Conservation (phyloP, 345 rosid genomes). For the Mangifera indica region DNA sequence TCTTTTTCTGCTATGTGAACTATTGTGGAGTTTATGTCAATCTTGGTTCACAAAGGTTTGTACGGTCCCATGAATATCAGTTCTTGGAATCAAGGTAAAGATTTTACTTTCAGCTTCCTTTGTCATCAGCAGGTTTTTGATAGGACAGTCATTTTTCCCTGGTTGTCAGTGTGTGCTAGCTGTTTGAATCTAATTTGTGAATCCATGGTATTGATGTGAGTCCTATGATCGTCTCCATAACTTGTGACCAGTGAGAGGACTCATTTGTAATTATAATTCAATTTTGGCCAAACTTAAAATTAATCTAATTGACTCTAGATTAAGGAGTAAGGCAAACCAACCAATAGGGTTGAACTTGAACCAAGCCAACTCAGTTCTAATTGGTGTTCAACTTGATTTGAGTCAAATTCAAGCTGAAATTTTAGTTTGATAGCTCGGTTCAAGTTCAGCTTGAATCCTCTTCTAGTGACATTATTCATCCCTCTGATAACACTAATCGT, state of each 20-base stretch:
- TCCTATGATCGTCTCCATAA: background rate
- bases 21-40: background rate
- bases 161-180: background rate
- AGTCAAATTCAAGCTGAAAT: too few relatives aligned
- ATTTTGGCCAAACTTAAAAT: background rate
- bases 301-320: background rate
- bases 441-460: too few relatives aligned
- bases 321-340: background rate
- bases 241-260: background rate
- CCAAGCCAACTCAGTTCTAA: too few relatives aligned
- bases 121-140: background rate
- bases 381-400: too few relatives aligned
- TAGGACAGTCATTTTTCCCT: background rate
- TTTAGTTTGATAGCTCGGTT: too few relatives aligned
- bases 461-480: too few relatives aligned
- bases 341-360: background rate
- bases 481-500: too few relatives aligned
- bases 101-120: conserved; percentile 6
- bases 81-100: conserved; percentile 8
- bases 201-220: background rate
- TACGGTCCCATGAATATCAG: background rate
- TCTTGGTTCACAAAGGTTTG: background rate
- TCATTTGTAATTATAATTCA: background rate
- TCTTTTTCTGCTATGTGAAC: background rate
- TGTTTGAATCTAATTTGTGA: background rate